These are phyloP conservation scores for Pistacia vera DNA, from an alignment of 345 rosid genomes.

Conservation along the genomic window DNA sequence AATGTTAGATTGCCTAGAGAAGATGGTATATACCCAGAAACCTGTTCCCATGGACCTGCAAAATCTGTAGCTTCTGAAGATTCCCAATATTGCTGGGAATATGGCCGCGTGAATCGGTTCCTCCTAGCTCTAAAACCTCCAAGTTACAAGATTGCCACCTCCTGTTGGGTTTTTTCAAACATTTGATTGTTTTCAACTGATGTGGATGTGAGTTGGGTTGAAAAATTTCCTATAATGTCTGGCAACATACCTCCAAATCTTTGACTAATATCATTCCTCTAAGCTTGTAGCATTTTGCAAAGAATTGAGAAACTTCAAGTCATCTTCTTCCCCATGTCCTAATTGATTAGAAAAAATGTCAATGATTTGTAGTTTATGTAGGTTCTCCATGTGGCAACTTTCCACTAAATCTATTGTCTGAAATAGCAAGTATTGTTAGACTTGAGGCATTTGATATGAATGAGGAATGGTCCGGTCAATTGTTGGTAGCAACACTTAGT, in stretches of 20 bases:
- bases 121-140: too few species aligned
- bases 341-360: not conserved
- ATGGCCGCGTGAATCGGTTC: not conserved
- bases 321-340: constrained; percentile 20
- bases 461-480: constrained; percentile 14
- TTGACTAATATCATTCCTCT: not conserved
- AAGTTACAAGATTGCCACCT: constrained; percentile 12
- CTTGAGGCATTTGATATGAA: constrained; percentile 28
- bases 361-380: not conserved
- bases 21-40: not conserved
- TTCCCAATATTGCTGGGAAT: too few species aligned
- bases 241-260: constrained; percentile 20
- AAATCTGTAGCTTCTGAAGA: not conserved
- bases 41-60: not conserved
- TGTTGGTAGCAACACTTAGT: not conserved
- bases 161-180: constrained; percentile 16
- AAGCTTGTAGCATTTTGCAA: constrained; percentile 23
- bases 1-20: too few species aligned
- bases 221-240: constrained; percentile 5
- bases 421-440: not conserved
- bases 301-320: constrained; percentile 20
- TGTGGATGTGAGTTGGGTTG: not conserved
- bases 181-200: constrained; percentile 12
- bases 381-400: constrained; percentile 7
- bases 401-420: constrained; percentile 10